A percentile compares a stretch with the other conserved stretches of the same genome.
phyloP scores from a whole-genome alignment of 1,284 basidiomycete genomes.

The Apiotrichum porosum region DNA sequence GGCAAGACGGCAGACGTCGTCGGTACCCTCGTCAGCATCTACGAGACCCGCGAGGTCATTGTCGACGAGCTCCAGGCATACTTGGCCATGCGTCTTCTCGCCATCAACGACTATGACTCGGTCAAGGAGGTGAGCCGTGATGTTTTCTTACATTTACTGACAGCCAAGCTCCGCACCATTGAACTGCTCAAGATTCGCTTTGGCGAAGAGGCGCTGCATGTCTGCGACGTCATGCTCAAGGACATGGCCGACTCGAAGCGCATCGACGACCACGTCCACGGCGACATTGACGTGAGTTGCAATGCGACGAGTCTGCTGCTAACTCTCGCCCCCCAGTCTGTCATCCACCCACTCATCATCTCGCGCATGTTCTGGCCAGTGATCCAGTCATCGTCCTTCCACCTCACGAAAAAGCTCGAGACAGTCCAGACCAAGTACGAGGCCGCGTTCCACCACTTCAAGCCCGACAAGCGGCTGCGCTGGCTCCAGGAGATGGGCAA shows the following conservation, averaged over 20 bases:
- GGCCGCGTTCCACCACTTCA: conserved; percentile 68
- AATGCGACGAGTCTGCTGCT: conserved; percentile 2
- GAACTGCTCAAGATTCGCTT: conserved; percentile 91
- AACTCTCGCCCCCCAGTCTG: too few species aligned
- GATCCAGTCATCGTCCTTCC: conserved; percentile 65
- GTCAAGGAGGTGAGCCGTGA: conserved; percentile 67
- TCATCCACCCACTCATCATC: conserved; percentile 79
- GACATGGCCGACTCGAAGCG: conserved; percentile 90
- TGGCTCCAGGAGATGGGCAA: conserved; percentile 84
- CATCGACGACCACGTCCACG: conserved; percentile 76
- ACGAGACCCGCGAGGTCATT: conserved; percentile 89
- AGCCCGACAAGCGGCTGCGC: conserved; percentile 80
- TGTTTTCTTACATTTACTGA: neutral
- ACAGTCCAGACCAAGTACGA: conserved; percentile 71
- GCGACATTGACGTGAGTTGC: conserved; percentile 59
- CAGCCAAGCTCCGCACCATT: conserved; percentile 74
- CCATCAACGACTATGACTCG: conserved; percentile 69
- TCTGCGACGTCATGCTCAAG: conserved; percentile 93
- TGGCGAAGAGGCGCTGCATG: conserved; percentile 80
- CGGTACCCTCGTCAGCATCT: conserved; percentile 90
- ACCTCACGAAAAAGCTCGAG: conserved; percentile 76
- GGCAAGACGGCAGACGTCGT: conserved; percentile 85
- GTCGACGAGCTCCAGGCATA: conserved; percentile 87
- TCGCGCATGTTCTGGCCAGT: conserved; percentile 91
- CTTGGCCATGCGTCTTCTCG: conserved; percentile 74